Base-by-base conservation (phyloP, 768 basidiomycete genomes). In the Podaxis mareebaensis region DNA sequence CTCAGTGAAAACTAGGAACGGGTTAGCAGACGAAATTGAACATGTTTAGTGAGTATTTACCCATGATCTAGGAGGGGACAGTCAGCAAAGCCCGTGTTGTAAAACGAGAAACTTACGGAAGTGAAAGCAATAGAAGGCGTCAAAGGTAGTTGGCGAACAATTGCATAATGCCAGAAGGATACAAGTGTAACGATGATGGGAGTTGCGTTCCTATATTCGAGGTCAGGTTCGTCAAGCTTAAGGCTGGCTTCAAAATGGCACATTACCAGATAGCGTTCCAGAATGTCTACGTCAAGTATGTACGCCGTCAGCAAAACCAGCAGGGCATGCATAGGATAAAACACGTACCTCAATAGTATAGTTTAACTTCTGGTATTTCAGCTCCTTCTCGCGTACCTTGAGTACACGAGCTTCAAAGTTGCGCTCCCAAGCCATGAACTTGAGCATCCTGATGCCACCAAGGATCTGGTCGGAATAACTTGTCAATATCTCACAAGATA, bases 371-470 rank as follows among this genome's bases (percentile, higher is more conserved):
- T 95, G 94, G 73, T 86, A 94, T 68, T 87, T 87, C 24, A 97
- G 79, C 73, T 97, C 95, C 67, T 86, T 89, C 48, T 87, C 86
- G 26, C 95, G 85, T 64, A 96, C 79, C 57, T 83, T 85, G 58
- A 90, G 73, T 0, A 95, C 87, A 10, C 81, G 82, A 24, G 81
- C 79, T 75, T 96, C 95, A 68, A 96, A 96, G 71, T 86, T 93
- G 26, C 95, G 87, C 73, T 97, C 95, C 95, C 83, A 84, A 15
- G 93, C 95, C 93, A 96, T 96, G 75, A 96, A 97, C 88, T 96
- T 96, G 68, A 96, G 85, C 93, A 96, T 96, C 33, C 93, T 84
- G 63, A 96, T 95, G 12, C 85, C 93, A 53, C 93, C 93, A 10
- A 95, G 78, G 64, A 95, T 86, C 89, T 96, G 64, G 39, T 52